Evolutionary conservation across 331 rosid species (phyloP), one percentile per base, ranked within the genome.

Genomic region (Quercus lobata): DNA sequence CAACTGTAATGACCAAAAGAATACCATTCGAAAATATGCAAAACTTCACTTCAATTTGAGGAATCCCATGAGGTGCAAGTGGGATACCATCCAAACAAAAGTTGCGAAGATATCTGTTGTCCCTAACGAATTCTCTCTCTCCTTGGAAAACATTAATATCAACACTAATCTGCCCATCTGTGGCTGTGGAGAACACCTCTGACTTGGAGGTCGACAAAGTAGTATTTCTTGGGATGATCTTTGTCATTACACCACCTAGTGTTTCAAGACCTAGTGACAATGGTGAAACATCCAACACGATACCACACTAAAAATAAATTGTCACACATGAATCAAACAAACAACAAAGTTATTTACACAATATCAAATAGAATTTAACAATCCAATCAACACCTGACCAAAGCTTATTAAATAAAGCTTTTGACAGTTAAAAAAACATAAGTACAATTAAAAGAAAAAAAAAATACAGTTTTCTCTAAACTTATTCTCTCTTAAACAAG

Each of bases 11-110:
- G 22, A 89, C 93, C 0, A 87, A 89, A 25, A 89, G 91, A 61
- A 89, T 89, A 1, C 93, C 89, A 37, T 89, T 89, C 72, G 85
- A 90, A 81, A 87, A 89, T 22, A 89, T 87, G 76, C 85, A 88
- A 24, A 89, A 89, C 72, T 87, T 89, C 65, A 89, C 91, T 87
- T 89, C 89, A 57, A 89, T 85, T 79, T 89, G 93, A 29, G 93
- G 93, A 78, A 89, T 88, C 41, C 90, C 89, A 0, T 85, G 86
- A 8, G 88, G 89, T 34, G 92, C 91, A 5, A 88, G 93, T 34
- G 89, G 89, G 66, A 89, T 87, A 75, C 91, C 89, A 1, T 89
- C 91, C 80, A 89, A 57, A 32, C 87, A 86, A 81, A 89, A 83
- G 76, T 87, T 87, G 71, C 89, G 88, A 32, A 89, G 89, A 55